Evolutionary conservation across 345 rosid genomes (phyloP), one percentile per base, ranked within the genome.

Genomic region (Chamaenerion angustifolium): DNA sequence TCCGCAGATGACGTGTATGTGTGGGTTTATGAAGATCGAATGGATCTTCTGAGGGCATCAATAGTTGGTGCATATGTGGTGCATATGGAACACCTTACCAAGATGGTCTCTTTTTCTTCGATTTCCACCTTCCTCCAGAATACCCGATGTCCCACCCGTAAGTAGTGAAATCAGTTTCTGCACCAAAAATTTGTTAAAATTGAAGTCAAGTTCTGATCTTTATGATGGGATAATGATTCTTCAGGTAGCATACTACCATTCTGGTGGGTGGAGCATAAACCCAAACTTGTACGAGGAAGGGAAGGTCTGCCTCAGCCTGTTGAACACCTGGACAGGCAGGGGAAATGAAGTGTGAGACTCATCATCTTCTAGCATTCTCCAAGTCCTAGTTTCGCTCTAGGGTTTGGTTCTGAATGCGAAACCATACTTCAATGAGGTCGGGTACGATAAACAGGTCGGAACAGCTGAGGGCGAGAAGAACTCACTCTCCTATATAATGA

Each of bases 401-500:
- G n/a, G n/a, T n/a, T n/a, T n/a, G n/a, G n/a, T n/a, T n/a, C n/a
- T n/a, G n/a, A n/a, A n/a, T n/a, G n/a, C 94, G 15, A 88, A 66
- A 62, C 99, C 99, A 35, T 93, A 93, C 73, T 93, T 93, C 69
- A 93, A 93, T 59, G 99, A 93, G 77, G 97, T 97, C 16, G 97
- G 97, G 55, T 93, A 88, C 48, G 97, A 88, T 64, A 88, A 82
- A 65, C 97, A 93, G 63, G 58, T 82, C 3, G 95, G 97, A 57
- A 82, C 96, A 27, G 94, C 92, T 6, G 99, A 93, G 68, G 99
- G 99, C 61, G 99, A 93, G 76, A 93, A 81, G 66, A 93, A 85
- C 64, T 88, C 97, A 0, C 46, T 88, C 57, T 79, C 88, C 12
- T n/a, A n/a, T 93, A 93, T 64, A 88, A 93, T 57, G 99, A 88